phyloP scores from a whole-genome alignment of 371 early-diverging fungal genomes.

The Mortierella sp. region DNA sequence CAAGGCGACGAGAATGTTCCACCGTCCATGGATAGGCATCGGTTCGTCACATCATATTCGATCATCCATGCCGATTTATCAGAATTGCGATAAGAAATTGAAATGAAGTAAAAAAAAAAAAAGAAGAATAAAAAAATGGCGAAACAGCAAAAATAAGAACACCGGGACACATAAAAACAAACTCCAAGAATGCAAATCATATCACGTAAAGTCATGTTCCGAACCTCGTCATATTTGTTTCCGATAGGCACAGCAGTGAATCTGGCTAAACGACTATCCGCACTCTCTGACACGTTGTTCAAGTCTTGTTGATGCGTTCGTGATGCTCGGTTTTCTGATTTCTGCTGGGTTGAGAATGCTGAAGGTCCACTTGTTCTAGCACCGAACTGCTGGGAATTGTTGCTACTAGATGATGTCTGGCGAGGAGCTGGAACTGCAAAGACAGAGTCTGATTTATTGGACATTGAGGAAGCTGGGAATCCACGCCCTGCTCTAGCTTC shows the following conservation, averaged over 20 bases:
- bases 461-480: background rate
- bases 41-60: too few species aligned
- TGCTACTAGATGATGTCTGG: background rate
- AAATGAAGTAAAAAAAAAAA: too few species aligned
- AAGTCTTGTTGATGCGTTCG: background rate
- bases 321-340: background rate
- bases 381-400: background rate
- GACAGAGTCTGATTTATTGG: constrained; percentile 2
- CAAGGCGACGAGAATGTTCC: background rate
- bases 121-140: background rate
- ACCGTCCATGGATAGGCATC: background rate
- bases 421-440: constrained; percentile 20
- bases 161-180: background rate
- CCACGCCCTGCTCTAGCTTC: background rate
- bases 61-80: too few species aligned
- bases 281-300: constrained; percentile 10
- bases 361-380: background rate
- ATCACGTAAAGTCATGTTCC: background rate
- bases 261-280: constrained; percentile 46
- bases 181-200: background rate
- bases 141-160: background rate
- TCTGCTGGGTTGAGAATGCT: background rate
- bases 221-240: constrained; percentile 44
- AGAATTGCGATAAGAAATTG: too few species aligned
- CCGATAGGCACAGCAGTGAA: constrained; percentile 36